Evolutionary conservation across 768 basidiomycete genomes (phyloP).

Genomic region (Nidularia sp.): DNA sequence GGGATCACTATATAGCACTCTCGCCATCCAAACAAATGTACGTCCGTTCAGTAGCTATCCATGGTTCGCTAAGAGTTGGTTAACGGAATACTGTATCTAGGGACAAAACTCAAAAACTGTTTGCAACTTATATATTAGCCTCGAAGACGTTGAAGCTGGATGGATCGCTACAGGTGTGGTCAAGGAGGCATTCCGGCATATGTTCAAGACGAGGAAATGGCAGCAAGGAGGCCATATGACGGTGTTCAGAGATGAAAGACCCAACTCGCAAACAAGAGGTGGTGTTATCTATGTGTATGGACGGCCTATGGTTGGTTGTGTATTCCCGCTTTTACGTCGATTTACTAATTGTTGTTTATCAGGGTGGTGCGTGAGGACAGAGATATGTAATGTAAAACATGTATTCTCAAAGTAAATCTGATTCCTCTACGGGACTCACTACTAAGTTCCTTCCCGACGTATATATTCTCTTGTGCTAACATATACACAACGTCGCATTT

Average conservation of each 20-base stretch:
- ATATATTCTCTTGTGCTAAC: no score
- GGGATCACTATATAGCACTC: not conserved
- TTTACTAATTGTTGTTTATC: no score
- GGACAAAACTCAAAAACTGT: conserved; percentile 1
- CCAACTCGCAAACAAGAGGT: not conserved
- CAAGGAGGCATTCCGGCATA: not conserved
- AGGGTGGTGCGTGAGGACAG: no score
- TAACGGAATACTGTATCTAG: not conserved
- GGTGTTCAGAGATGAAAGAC: not conserved
- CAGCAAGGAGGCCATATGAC: conserved; percentile 1
- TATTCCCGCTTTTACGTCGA: no score
- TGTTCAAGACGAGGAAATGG: conserved; percentile 2
- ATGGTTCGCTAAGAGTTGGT: not conserved
- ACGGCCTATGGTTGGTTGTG: not conserved
- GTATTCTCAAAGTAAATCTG: no score
- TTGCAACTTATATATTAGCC: not conserved
- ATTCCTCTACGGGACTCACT: no score
- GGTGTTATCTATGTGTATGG: not conserved
- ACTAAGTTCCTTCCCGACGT: no score
- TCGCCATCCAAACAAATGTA: not conserved
- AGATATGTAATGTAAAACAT: no score
- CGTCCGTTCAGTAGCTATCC: not conserved
- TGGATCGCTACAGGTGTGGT: conserved; percentile 1
- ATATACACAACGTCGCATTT: no score
- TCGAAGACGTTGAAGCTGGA: conserved; percentile 1